These are phyloP conservation scores for Sphagnum magellanicum DNA, from an alignment of 228 moss, liverwort and hornwort species.

Conservation along the genomic window DNA sequence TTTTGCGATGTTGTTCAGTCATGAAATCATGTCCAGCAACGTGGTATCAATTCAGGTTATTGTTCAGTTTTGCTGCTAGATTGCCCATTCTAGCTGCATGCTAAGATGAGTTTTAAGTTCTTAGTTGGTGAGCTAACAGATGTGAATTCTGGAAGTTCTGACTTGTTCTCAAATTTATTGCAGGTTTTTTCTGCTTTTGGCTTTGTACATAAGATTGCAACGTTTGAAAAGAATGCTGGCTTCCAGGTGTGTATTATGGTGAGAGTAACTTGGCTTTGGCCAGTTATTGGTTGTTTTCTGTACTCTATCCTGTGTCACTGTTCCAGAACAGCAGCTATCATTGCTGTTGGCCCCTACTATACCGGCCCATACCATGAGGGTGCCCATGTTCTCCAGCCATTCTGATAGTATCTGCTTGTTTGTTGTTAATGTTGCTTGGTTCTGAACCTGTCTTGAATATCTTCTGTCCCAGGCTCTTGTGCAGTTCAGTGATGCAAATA, in stretches of 20 bases:
- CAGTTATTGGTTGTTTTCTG: slow-evolving; percentile 27
- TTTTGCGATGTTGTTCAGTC: too few species aligned
- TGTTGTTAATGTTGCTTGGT: background rate
- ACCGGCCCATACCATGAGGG: slow-evolving; percentile 1
- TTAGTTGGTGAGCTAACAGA: background rate
- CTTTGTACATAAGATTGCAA: slow-evolving; percentile 99
- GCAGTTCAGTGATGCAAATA: slow-evolving; percentile 94
- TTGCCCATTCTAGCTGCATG: too few species aligned
- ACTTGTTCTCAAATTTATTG: slow-evolving; percentile 19
- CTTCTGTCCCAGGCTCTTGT: slow-evolving; percentile 68
- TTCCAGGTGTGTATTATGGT: slow-evolving; percentile 99
- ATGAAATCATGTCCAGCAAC: background rate
- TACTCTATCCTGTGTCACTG: slow-evolving; percentile 39
- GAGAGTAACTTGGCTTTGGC: slow-evolving; percentile 71
- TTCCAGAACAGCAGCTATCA: slow-evolving; percentile 35
- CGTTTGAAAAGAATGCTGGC: slow-evolving; percentile 99
- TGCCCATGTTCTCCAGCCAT: slow-evolving; percentile 1
- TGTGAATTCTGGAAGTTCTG: background rate
- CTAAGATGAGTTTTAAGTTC: too few species aligned
- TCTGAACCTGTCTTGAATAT: background rate
- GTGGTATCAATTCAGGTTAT: background rate
- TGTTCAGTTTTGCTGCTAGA: too few species aligned
- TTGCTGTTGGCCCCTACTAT: slow-evolving; percentile 3
- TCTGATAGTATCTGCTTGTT: slow-evolving; percentile 23
- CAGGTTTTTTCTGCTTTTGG: slow-evolving; percentile 99